Conservation (phyloP, 805 yeast species). For the Starmerella etchellsii region DNA sequence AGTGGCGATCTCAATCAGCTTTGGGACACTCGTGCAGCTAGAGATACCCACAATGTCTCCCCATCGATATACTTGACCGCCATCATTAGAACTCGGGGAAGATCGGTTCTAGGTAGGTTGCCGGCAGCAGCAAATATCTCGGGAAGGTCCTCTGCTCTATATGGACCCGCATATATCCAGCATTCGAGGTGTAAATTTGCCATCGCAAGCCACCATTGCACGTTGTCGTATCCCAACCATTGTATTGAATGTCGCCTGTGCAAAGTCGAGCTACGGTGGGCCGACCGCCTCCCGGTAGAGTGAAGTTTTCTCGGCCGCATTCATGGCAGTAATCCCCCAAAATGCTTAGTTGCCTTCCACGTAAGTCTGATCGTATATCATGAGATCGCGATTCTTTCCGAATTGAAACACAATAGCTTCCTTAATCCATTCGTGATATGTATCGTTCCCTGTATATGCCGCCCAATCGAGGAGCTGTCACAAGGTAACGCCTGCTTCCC, state of each 20-base stretch:
- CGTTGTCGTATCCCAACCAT: conserved; percentile 71
- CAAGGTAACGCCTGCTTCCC: conserved; percentile 79
- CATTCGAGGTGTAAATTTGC: conserved; percentile 92
- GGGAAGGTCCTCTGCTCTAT: conserved; percentile 20
- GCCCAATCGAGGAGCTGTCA: conserved; percentile 61
- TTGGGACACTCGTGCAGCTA: too few species aligned
- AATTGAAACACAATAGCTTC: conserved; percentile 54
- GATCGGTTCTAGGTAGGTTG: too few species aligned
- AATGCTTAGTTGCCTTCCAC: conserved; percentile 88
- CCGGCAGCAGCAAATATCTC: too few species aligned
- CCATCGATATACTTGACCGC: too few species aligned
- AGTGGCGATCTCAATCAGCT: too few species aligned
- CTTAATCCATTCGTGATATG: conserved; percentile 46
- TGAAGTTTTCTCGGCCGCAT: conserved; percentile 74
- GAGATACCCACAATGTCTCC: too few species aligned
- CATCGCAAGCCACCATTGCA: conserved; percentile 91
- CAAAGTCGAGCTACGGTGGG: conserved; percentile 56
- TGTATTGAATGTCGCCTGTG: conserved; percentile 82
- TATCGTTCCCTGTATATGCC: conserved; percentile 53
- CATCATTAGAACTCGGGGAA: too few species aligned
- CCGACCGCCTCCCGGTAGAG: conserved; percentile 41
- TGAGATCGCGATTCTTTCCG: conserved; percentile 51
- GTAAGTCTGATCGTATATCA: conserved; percentile 67
- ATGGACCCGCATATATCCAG: conserved; percentile 45
- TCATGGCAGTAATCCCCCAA: conserved; percentile 81